phyloP scores from a whole-genome alignment of 345 rosid genomes.

The Ailanthus altissimus region DNA sequence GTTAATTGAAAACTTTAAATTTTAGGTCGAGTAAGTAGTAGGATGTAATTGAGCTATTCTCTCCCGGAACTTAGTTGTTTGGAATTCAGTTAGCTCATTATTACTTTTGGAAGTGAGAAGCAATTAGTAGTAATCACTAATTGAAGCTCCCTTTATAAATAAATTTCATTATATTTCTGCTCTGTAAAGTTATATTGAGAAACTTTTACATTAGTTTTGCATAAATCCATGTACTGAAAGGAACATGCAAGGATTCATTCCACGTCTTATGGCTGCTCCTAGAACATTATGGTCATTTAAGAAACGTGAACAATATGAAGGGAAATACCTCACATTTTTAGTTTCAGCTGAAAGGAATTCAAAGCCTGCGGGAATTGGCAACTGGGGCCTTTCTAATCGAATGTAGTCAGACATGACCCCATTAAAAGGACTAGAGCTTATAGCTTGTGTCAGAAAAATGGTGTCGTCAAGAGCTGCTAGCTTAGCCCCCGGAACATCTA shows the following conservation, averaged over 20 bases:
- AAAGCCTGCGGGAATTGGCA: background rate
- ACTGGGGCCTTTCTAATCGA: conserved; percentile 51
- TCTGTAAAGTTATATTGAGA: background rate
- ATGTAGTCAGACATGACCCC: conserved; percentile 72
- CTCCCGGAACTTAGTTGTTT: background rate
- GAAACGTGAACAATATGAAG: background rate
- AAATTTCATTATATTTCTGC: background rate
- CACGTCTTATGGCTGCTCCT: background rate
- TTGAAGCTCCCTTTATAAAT: background rate
- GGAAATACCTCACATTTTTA: background rate
- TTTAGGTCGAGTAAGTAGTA: too few relatives aligned
- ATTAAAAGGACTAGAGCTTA: conserved; percentile 36
- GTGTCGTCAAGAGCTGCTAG: conserved; percentile 48
- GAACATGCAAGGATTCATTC: background rate
- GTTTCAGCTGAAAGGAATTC: background rate
- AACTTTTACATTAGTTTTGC: background rate
- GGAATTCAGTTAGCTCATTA: background rate
- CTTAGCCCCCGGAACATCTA: conserved; percentile 35
- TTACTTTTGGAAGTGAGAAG: background rate
- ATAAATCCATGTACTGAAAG: background rate
- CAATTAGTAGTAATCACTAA: background rate
- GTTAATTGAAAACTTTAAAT: too few relatives aligned
- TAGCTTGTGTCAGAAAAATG: conserved; percentile 50
- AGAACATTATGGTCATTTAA: background rate
- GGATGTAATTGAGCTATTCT: too few relatives aligned